Base-by-base conservation (phyloP, 495 filamentous ascomycete genomes). In the Penicillium cosmopolitanum region DNA sequence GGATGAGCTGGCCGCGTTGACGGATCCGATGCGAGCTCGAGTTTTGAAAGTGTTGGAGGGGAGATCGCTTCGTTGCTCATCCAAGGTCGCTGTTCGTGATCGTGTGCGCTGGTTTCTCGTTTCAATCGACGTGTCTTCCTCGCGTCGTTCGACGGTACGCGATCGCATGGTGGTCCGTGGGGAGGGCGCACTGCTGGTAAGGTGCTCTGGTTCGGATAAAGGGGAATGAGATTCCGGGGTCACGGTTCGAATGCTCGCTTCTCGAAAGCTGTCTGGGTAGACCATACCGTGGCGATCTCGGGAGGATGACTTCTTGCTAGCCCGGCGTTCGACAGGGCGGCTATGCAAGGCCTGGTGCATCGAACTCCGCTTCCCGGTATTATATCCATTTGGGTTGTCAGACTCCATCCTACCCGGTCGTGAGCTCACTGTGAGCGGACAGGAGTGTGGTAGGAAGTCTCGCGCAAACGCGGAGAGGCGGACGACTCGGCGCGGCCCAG, bases 231-330 rank as follows among this genome's bases (percentile, higher is more conserved):
- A 73, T 58, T 82, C 81, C 52, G 80, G 79, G 25, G 77, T 81
- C 61, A 80, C 77, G 23, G 78, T 77, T 57, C 78, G 73, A 61
- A 81, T 80, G 50, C 70, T 75, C 19, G 72, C 76, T 43, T 80
- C 78, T 54, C 69, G 75, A 63, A 82, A 82, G 51, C 72, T 80
- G 54, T 83, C 81, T 28, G 80, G 77, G 59, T 82, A 83, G 25
- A 82, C 72, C 68, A 80, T 81, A 43, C 79, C 81, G 66, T 81
- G 79, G 34, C 80, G 78, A 56, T 82, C 80, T 51, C 74, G 76
- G 7, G 81, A 83, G 18, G 80, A 81, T 16, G 80, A 79, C 60
- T 83, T 81, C 59, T 82, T 84, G 70, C 80, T 82, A 2, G 81
- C 67, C 34, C 80, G 74, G 18, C 79, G 73, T 68, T 82, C 77